These are phyloP conservation scores for Agrocybe praecox DNA, from an alignment of 768 basidiomycete genomes.

Conservation along the genomic window DNA sequence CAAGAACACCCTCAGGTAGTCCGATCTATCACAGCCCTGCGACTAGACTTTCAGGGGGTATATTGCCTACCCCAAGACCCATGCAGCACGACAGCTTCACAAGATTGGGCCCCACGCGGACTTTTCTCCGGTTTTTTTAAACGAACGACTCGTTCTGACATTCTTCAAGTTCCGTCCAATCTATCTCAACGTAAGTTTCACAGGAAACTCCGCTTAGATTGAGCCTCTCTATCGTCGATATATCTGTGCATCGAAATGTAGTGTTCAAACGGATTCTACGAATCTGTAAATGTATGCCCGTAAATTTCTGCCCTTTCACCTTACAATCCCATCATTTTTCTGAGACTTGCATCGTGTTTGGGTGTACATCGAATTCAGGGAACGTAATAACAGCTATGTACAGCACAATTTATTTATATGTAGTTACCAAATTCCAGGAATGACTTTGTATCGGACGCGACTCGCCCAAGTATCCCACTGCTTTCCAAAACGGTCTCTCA, in stretches of 20 bases:
- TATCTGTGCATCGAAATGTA: background rate
- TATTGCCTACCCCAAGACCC: no score
- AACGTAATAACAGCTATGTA: no score
- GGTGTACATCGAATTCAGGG: no score
- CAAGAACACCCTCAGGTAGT: no score
- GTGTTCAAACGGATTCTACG: background rate
- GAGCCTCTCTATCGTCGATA: background rate
- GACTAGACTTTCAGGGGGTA: no score
- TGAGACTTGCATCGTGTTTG: no score
- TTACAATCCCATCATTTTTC: background rate
- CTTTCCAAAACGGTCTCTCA: constrained; percentile 6
- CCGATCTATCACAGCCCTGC: no score
- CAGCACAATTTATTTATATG: no score
- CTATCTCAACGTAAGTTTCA: background rate
- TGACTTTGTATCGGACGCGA: constrained; percentile 2
- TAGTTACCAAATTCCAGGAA: constrained; percentile 28
- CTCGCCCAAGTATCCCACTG: constrained; percentile 9
- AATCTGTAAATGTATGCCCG: background rate
- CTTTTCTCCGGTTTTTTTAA: background rate
- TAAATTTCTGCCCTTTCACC: no score
- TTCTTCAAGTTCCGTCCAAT: no score
- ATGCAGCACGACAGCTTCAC: background rate
- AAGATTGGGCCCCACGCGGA: background rate
- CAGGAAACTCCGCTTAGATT: background rate
- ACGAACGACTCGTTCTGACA: background rate